Evolutionary conservation across 73 alveolate genomes (phyloP).

Genomic region (Blepharisma japonicum): DNA sequence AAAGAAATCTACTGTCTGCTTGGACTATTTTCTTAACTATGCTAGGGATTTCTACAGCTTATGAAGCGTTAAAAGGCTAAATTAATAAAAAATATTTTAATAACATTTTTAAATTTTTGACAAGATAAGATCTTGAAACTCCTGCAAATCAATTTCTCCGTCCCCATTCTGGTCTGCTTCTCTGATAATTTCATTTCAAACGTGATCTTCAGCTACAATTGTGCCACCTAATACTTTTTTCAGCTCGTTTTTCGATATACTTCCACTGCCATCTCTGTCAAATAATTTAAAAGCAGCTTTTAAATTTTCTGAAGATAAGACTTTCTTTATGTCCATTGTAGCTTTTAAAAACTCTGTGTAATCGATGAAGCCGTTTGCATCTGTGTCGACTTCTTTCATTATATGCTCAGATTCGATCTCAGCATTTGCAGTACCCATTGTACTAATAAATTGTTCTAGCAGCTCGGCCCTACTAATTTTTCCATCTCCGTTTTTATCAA

Average conservation of each 20-base stretch:
- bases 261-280: conserved; percentile 29
- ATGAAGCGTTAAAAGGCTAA: too few relatives aligned
- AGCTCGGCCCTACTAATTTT: conserved; percentile 45
- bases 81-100: too few relatives aligned
- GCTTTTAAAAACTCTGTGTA: conserved; percentile 28
- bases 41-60: too few relatives aligned
- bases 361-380: conserved; percentile 14
- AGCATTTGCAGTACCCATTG: conserved; percentile 26
- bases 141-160: conserved; percentile 29
- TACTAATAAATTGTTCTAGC: conserved; percentile 26
- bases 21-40: too few relatives aligned
- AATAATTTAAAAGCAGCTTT: conserved; percentile 22
- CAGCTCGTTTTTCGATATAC: neutral
- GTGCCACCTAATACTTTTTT: conserved; percentile 17
- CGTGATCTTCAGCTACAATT: neutral
- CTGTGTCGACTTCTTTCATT: conserved; percentile 31
- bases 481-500: conserved; percentile 48
- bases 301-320: conserved; percentile 22
- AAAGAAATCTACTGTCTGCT: too few relatives aligned
- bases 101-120: neutral
- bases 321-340: conserved; percentile 5
- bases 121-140: conserved; percentile 6
- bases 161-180: conserved; percentile 31
- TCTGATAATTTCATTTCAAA: conserved; percentile 18
- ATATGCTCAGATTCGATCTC: conserved; percentile 22